A percentile compares a stretch with the other conserved stretches of the same genome.
These are phyloP conservation scores for Dactylellina sp. DNA, from an alignment of 2,329 filamentous ascomycete genomes.

Conservation along the genomic window DNA sequence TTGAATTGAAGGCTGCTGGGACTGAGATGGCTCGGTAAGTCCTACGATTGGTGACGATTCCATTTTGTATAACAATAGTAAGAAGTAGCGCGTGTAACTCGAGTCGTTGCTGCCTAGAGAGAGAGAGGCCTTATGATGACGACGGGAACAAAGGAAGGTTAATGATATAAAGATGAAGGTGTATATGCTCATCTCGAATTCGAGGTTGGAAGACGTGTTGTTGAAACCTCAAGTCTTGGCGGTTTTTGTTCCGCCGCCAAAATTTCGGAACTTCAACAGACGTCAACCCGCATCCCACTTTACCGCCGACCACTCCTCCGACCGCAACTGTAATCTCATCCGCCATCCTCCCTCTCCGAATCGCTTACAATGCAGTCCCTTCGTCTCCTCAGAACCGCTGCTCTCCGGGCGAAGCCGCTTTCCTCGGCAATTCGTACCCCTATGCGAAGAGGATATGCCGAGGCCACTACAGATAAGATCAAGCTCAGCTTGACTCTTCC, in stretches of 20 bases:
- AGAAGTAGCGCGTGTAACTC: background rate
- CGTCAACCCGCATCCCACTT: conserved; percentile 52
- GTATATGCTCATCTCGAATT: background rate
- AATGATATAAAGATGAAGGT: background rate
- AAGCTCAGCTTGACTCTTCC: conserved; percentile 97
- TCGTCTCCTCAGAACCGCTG: conserved; percentile 63
- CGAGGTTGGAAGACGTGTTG: conserved; percentile 38
- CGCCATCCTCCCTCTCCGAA: conserved; percentile 20
- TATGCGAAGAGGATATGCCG: conserved; percentile 91
- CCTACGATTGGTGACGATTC: conserved; percentile 37
- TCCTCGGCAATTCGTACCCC: conserved; percentile 76
- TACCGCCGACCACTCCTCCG: conserved; percentile 33
- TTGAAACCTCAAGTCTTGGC: conserved; percentile 40
- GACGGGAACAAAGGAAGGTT: background rate
- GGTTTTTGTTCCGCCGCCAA: conserved; percentile 43
- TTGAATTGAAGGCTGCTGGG: conserved; percentile 30
- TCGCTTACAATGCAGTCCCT: conserved; percentile 47
- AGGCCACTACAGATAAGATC: conserved; percentile 90
- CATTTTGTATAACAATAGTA: conserved; percentile 12
- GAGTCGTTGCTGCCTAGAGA: too few relatives aligned
- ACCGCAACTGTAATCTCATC: background rate
- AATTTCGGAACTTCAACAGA: conserved; percentile 54
- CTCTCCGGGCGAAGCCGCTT: conserved; percentile 83
- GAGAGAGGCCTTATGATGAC: too few relatives aligned
- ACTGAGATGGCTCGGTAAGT: conserved; percentile 19